Percentiles rank a stretch among this genome's conserved stretches.
Evolutionary conservation across 495 filamentous ascomycete species (phyloP).

Genomic region (Xylaria bambusicola): DNA sequence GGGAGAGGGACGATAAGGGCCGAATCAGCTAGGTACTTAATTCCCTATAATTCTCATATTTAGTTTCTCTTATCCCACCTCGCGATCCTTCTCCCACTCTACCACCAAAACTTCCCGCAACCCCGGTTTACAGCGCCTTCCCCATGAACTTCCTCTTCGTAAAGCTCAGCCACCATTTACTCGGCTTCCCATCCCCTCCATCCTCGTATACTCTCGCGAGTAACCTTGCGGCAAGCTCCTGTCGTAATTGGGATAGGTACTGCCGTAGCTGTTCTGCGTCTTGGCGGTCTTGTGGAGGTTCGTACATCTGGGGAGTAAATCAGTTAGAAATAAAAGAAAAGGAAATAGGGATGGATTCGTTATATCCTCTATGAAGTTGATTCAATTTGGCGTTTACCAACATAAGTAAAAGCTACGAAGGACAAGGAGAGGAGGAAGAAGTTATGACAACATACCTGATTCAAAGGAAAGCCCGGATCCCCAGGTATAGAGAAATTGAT

Average conservation of each 20-base stretch:
- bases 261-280: slow-evolving; percentile 83
- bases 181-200: slow-evolving; percentile 71
- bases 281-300: slow-evolving; percentile 76
- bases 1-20: no score
- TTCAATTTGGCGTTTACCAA: no score
- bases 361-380: no score
- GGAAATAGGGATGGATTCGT: no score
- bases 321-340: no score
- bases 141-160: slow-evolving; percentile 99
- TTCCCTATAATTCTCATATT: no score
- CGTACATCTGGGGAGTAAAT: slow-evolving; percentile 48
- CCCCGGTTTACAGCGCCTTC: slow-evolving; percentile 68
- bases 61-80: no score
- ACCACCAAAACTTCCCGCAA: no score
- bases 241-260: slow-evolving; percentile 89
- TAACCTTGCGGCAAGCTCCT: slow-evolving; percentile 82
- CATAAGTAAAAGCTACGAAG: no score
- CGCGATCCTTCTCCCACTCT: no score
- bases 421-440: no score
- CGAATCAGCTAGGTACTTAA: no score
- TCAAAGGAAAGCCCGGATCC: slow-evolving; percentile 90
- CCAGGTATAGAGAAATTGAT: slow-evolving; percentile 89
- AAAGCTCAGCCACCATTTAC: slow-evolving; percentile 99
- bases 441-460: slow-evolving; percentile 63
- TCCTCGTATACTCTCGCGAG: slow-evolving; percentile 85